These are phyloP conservation scores for Grosmannia penicillata DNA, from an alignment of 2,329 filamentous ascomycete genomes.

Conservation along the genomic window DNA sequence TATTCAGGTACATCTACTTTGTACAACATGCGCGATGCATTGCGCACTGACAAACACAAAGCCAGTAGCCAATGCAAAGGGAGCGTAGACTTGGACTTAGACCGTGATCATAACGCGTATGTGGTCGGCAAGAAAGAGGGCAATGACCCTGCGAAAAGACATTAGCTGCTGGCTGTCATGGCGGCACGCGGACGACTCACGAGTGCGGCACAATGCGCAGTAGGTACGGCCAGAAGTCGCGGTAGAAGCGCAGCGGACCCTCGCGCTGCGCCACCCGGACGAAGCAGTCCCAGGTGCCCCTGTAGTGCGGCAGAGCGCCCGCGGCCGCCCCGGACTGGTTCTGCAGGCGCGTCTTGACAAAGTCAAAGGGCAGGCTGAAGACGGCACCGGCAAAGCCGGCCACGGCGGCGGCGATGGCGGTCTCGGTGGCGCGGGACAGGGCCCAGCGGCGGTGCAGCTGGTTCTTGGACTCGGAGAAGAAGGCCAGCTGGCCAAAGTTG, in stretches of 20 bases:
- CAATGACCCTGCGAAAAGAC: slow-evolving; percentile 35
- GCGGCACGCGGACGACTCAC: slow-evolving; percentile 51
- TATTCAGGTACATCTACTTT: too few relatives aligned
- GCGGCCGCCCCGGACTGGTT: slow-evolving; percentile 67
- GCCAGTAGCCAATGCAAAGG: too few relatives aligned
- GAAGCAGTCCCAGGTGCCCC: slow-evolving; percentile 79
- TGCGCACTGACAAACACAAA: too few relatives aligned
- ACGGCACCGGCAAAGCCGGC: slow-evolving; percentile 96
- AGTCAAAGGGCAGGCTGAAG: slow-evolving; percentile 91
- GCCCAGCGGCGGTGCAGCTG: slow-evolving; percentile 61
- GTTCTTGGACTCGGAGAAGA: slow-evolving; percentile 90
- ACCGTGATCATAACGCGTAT: slow-evolving; percentile 21
- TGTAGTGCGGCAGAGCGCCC: slow-evolving; percentile 74
- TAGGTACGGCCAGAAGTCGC: slow-evolving; percentile 93
- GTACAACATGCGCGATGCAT: too few relatives aligned
- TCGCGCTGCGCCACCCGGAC: slow-evolving; percentile 77
- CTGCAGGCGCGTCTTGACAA: slow-evolving; percentile 93
- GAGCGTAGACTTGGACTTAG: too few relatives aligned
- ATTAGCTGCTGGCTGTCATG: background rate
- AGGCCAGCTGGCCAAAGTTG: slow-evolving; percentile 93
- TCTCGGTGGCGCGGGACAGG: slow-evolving; percentile 53
- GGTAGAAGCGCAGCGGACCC: slow-evolving; percentile 79
- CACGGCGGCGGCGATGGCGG: slow-evolving; percentile 70
- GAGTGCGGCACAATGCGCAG: slow-evolving; percentile 90
- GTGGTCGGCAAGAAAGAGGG: slow-evolving; percentile 44